These are phyloP conservation scores for Coemansia sp. DNA, from an alignment of 192 early-diverging fungal species.

Conservation along the genomic window DNA sequence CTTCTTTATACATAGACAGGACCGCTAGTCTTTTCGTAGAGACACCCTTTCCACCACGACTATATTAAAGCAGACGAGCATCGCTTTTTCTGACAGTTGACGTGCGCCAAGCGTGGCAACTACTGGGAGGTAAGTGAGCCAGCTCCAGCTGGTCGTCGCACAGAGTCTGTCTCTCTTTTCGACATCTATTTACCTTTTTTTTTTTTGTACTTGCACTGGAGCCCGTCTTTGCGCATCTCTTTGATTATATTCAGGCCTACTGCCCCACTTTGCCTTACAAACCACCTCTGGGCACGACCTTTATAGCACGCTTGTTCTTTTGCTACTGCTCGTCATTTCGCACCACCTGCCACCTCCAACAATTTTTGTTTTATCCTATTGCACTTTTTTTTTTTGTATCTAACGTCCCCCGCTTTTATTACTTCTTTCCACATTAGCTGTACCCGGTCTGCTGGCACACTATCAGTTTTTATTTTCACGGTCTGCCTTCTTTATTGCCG, in stretches of 20 bases:
- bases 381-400: neutral
- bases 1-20: slow-evolving; percentile 6
- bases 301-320: neutral
- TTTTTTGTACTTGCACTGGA: neutral
- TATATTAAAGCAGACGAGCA: neutral
- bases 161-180: neutral
- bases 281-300: neutral
- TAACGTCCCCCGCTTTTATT: neutral
- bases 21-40: neutral
- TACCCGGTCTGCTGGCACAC: slow-evolving; percentile 1
- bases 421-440: neutral
- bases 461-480: neutral
- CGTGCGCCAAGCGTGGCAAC: neutral
- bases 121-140: slow-evolving; percentile 4
- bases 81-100: neutral
- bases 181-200: neutral
- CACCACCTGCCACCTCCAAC: neutral
- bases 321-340: slow-evolving; percentile 9
- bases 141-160: neutral
- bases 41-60: neutral
- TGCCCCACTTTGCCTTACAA: slow-evolving; percentile 8
- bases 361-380: neutral
- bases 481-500: neutral
- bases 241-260: slow-evolving; percentile 15
- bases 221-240: neutral